phyloP scores from a whole-genome alignment of 257 asterid genomes.

The Solanum paucissectum region DNA sequence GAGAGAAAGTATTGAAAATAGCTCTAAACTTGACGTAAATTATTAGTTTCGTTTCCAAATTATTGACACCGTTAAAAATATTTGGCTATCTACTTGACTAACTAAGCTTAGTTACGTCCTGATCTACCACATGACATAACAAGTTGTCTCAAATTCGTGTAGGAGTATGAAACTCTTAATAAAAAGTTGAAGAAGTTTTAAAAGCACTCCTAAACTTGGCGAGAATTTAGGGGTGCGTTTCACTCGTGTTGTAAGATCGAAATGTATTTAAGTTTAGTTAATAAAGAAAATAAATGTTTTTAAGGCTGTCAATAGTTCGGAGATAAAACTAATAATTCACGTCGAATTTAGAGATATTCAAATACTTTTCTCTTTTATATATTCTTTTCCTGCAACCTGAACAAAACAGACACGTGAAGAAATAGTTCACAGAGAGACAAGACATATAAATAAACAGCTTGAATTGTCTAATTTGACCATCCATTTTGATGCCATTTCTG shows the following conservation, averaged over 20 bases:
- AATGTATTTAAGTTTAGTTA: no score
- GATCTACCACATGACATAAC: not conserved
- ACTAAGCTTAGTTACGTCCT: not conserved
- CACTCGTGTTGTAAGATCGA: not conserved
- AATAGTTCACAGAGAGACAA: not conserved
- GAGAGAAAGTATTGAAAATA: no score
- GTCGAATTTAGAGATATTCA: not conserved
- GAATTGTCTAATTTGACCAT: not conserved
- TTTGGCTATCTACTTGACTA: no score
- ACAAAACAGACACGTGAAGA: not conserved
- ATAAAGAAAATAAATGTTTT: accelerated
- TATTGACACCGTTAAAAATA: no score
- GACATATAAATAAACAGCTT: not conserved
- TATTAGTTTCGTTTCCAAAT: accelerated
- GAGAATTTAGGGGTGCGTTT: no score
- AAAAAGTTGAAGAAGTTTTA: no score
- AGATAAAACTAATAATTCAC: no score
- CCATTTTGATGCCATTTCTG: not conserved
- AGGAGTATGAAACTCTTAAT: no score
- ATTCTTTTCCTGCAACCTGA: not conserved
- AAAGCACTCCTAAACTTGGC: not conserved
- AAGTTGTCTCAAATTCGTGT: not conserved
- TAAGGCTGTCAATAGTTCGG: not conserved
- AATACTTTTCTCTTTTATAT: not conserved
- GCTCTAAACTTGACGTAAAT: accelerated